phyloP scores from a whole-genome alignment of 495 filamentous ascomycete species.

The Annulohypoxylon bovei region DNA sequence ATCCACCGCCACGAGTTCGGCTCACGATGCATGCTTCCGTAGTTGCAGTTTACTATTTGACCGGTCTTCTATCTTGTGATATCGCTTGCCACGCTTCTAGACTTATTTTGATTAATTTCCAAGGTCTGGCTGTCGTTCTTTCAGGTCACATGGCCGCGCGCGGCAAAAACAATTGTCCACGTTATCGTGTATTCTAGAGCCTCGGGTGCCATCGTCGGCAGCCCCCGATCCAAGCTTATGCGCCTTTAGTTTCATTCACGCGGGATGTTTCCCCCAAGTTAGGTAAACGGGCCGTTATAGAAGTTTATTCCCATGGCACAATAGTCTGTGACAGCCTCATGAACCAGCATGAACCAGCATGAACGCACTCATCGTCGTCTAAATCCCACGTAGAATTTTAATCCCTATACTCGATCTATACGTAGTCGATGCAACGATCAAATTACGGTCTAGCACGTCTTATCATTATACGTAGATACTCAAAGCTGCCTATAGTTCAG shows the following conservation, averaged over 20 bases:
- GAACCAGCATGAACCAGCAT: neutral
- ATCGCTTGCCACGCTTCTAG: conserved; percentile 14
- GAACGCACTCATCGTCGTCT: neutral
- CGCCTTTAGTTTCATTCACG: neutral
- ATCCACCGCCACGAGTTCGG: neutral
- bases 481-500: neutral
- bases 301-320: neutral
- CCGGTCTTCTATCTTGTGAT: neutral
- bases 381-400: neutral
- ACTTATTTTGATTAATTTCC: conserved; percentile 3
- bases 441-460: neutral
- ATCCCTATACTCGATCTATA: neutral
- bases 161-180: neutral
- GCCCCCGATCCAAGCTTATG: conserved; percentile 16
- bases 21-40: conserved; percentile 22
- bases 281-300: neutral
- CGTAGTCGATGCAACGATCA: neutral
- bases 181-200: neutral
- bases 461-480: neutral
- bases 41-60: neutral
- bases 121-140: neutral
- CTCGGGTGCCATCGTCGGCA: conserved; percentile 19
- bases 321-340: neutral
- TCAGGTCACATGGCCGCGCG: conserved; percentile 24
- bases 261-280: neutral